Percentiles rank a stretch among this genome's conserved stretches.
Evolutionary conservation across 2,329 filamentous ascomycete genomes (phyloP).

Genomic region (Arthrinium puccinioides): DNA sequence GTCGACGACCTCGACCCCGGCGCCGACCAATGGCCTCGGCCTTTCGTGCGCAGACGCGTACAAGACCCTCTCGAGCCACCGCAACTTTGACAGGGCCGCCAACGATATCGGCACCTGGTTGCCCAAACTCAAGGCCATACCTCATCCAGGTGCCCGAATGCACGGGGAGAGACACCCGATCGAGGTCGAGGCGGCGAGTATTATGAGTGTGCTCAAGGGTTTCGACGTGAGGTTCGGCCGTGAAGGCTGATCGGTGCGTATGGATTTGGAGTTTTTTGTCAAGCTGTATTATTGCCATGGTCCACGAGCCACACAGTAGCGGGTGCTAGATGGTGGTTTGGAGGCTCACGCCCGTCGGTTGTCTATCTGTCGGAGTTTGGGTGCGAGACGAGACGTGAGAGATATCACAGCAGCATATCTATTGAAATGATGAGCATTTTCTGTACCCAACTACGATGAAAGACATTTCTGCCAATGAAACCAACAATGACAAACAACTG

Average conservation of each 20-base stretch:
- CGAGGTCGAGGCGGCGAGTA: constrained; percentile 75
- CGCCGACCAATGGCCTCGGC: constrained; percentile 28
- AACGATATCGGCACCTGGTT: constrained; percentile 72
- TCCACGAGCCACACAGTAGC: too few species aligned
- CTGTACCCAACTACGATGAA: too few species aligned
- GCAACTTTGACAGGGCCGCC: constrained; percentile 65
- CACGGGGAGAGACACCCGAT: constrained; percentile 40
- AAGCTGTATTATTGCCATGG: too few species aligned
- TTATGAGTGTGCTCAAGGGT: constrained; percentile 77
- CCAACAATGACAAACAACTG: too few species aligned
- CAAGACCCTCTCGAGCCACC: constrained; percentile 70
- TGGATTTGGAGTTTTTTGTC: too few species aligned
- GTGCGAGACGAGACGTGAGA: too few species aligned
- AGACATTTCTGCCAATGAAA: too few species aligned
- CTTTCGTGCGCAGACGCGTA: constrained; percentile 72
- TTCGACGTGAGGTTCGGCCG: constrained; percentile 69
- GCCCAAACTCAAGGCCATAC: constrained; percentile 60
- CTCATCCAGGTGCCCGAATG: constrained; percentile 17
- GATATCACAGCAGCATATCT: too few species aligned
- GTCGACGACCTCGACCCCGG: constrained; percentile 17
- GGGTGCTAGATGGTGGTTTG: too few species aligned
- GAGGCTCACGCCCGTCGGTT: too few species aligned
- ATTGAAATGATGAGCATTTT: too few species aligned
- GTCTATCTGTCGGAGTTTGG: too few species aligned
- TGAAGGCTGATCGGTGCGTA: constrained; percentile 17